These are phyloP conservation scores for Letharia columbiana DNA, from an alignment of 495 filamentous ascomycete species.

Conservation along the genomic window DNA sequence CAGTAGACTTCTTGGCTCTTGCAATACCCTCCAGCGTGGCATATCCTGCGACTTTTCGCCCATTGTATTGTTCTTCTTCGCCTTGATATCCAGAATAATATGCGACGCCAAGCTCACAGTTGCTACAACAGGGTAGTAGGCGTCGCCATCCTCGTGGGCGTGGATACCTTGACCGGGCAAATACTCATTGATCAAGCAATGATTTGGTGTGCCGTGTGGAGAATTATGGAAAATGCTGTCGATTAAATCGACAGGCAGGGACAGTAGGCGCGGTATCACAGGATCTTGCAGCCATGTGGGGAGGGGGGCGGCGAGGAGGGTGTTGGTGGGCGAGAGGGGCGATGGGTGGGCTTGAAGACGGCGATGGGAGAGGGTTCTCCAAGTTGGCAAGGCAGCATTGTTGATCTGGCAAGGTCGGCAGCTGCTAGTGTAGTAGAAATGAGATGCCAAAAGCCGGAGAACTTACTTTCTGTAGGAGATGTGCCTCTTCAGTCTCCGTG, in stretches of 20 bases:
- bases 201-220: conserved; percentile 73
- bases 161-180: conserved; percentile 82
- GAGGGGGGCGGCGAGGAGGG: conserved; percentile 64
- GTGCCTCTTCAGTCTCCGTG: conserved; percentile 60
- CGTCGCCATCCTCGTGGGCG: conserved; percentile 87
- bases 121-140: conserved; percentile 80
- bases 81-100: conserved; percentile 71
- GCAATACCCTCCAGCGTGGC: conserved; percentile 58
- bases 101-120: conserved; percentile 77
- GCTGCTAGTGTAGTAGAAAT: conserved; percentile 3
- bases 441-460: not conserved
- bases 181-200: conserved; percentile 93
- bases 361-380: conserved; percentile 77
- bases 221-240: conserved; percentile 54
- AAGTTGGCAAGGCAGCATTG: conserved; percentile 62
- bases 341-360: conserved; percentile 88
- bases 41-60: conserved; percentile 24
- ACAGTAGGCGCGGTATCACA: conserved; percentile 57
- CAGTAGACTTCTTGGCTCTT: conserved; percentile 77
- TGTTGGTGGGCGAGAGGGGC: conserved; percentile 59
- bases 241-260: conserved; percentile 32
- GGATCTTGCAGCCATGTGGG: conserved; percentile 70
- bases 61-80: conserved; percentile 38
- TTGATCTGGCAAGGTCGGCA: conserved; percentile 29
- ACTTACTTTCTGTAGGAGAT: conserved; percentile 59